These are phyloP conservation scores for Pisolithus albus DNA, from an alignment of 768 basidiomycete genomes.

Conservation along the genomic window DNA sequence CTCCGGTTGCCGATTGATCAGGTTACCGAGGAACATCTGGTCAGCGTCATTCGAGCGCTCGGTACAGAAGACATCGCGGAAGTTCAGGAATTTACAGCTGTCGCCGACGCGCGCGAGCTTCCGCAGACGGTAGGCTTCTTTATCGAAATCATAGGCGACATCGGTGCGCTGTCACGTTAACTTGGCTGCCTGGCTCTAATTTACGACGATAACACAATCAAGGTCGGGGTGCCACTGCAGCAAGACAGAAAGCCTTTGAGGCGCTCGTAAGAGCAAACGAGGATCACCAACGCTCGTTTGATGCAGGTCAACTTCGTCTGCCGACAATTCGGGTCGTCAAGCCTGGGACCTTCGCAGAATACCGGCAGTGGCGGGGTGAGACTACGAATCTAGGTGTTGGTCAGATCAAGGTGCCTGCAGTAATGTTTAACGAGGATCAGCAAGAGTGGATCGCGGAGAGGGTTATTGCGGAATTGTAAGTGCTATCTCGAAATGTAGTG, in stretches of 20 bases:
- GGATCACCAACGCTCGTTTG: background rate
- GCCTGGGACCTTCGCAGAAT: conserved; percentile 9
- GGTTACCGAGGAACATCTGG: conserved; percentile 9
- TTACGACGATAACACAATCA: background rate
- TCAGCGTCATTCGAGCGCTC: background rate
- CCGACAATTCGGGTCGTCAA: conserved; percentile 10
- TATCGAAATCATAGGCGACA: no score
- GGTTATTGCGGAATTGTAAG: background rate
- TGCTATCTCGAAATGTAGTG: no score
- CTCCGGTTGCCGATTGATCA: conserved; percentile 4
- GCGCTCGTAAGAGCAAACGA: background rate
- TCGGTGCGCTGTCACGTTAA: no score
- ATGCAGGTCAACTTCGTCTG: background rate
- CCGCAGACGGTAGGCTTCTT: no score
- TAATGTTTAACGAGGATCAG: conserved; percentile 1
- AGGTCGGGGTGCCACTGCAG: conserved; percentile 6
- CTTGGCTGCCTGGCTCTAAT: background rate
- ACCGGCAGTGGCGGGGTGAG: conserved; percentile 7
- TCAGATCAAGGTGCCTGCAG: conserved; percentile 13
- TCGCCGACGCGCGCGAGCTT: background rate
- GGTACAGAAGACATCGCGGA: background rate
- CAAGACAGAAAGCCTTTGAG: conserved; percentile 5
- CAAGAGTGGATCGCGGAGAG: conserved; percentile 7
- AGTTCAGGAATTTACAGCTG: conserved; percentile 11
- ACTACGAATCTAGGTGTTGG: conserved; percentile 2